These are phyloP conservation scores for Boletus pseudo-olivaceus DNA, from an alignment of 768 basidiomycete species.

Conservation along the genomic window DNA sequence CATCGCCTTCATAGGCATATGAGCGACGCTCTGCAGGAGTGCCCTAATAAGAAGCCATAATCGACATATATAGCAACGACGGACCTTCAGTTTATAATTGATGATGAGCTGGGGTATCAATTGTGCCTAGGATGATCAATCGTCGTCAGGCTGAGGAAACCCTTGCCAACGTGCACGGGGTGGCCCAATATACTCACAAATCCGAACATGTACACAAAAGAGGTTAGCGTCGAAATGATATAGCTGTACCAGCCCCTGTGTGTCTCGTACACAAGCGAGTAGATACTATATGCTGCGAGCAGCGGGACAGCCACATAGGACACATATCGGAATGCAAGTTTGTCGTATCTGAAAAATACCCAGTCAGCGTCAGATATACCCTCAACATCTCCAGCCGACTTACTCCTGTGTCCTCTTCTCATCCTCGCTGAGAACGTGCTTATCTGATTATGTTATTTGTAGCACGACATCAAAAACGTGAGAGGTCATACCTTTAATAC, in stretches of 20 bases:
- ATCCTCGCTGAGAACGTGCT: constrained; percentile 93
- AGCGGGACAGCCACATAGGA: constrained; percentile 85
- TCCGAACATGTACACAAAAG: constrained; percentile 95
- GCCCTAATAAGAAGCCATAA: constrained; percentile 3
- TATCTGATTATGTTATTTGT: constrained; percentile 50
- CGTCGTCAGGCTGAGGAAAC: constrained; percentile 10
- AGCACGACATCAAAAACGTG: constrained; percentile 10
- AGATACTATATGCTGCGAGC: constrained; percentile 71
- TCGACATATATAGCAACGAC: constrained; percentile 19
- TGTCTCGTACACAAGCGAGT: constrained; percentile 77
- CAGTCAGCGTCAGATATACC: constrained; percentile 11
- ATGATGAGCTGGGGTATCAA: constrained; percentile 87
- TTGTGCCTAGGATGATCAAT: constrained; percentile 57
- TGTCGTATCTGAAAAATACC: constrained; percentile 63
- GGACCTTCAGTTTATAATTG: constrained; percentile 93
- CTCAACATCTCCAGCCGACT: constrained; percentile 30
- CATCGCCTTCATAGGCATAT: constrained; percentile 99
- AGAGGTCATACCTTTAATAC: constrained; percentile 65
- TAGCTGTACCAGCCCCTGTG: constrained; percentile 98
- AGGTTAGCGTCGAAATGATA: constrained; percentile 87
- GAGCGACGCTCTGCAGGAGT: constrained; percentile 74
- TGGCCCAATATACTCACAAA: constrained; percentile 63
- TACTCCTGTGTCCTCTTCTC: constrained; percentile 98
- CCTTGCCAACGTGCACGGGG: background rate
- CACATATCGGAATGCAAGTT: constrained; percentile 91